These are phyloP conservation scores for Sporisorium iseilematis-ciliati DNA, from an alignment of 1,284 basidiomycete species.

Conservation along the genomic window DNA sequence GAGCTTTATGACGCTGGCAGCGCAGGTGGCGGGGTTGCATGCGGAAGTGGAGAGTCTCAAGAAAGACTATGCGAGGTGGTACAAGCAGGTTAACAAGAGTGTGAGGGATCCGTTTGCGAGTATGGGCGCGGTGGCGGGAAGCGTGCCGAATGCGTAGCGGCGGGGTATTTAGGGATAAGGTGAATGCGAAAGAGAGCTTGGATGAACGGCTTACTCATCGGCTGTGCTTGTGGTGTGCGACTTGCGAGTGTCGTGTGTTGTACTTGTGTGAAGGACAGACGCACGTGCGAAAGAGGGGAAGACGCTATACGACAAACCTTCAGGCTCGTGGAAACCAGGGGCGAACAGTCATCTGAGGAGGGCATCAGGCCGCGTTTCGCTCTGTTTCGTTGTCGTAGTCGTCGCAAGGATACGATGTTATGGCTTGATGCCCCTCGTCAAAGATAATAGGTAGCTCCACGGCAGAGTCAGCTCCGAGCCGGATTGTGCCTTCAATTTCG, in stretches of 20 bases:
- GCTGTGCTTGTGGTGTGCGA: no score
- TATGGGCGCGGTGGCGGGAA: constrained; percentile 39
- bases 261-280: no score
- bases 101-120: constrained; percentile 64
- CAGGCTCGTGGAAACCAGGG: no score
- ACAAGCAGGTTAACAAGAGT: constrained; percentile 58
- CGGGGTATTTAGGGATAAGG: no score
- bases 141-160: constrained; percentile 30
- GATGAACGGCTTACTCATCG: no score
- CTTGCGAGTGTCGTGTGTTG: no score
- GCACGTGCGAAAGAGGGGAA: no score
- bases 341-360: no score
- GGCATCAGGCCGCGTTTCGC: no score
- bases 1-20: constrained; percentile 66
- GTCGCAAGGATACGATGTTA: not conserved
- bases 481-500: not conserved
- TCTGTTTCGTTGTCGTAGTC: not conserved
- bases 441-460: not conserved
- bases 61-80: constrained; percentile 66
- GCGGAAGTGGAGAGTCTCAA: constrained; percentile 65
- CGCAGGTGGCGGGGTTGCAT: constrained; percentile 63
- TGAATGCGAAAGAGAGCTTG: no score
- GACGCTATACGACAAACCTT: no score
- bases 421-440: not conserved
- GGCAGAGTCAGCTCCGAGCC: not conserved